These are phyloP conservation scores for Gossypium lobatum DNA, from an alignment of 441 rosid species.

Conservation along the genomic window DNA sequence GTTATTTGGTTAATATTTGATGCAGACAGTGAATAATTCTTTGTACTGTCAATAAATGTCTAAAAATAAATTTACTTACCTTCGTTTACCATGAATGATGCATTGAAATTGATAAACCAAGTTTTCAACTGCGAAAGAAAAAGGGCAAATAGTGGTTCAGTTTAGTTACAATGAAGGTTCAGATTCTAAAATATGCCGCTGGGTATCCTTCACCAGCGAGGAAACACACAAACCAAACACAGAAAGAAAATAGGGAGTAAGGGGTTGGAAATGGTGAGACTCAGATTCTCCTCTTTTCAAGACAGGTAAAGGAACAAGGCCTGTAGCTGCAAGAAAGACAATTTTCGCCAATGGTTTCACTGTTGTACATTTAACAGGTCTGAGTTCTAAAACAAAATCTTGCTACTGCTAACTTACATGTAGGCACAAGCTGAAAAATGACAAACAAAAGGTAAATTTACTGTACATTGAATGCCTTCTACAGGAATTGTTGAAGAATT, in stretches of 20 bases:
- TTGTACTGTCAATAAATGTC: too few species aligned
- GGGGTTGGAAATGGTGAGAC: conserved; percentile 25
- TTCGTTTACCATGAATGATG: too few species aligned
- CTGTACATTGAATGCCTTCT: neutral
- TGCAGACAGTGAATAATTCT: too few species aligned
- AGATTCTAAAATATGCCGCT: neutral
- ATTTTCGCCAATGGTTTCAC: conserved; percentile 24
- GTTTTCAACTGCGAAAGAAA: too few species aligned
- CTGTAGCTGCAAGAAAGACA: conserved; percentile 39
- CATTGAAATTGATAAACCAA: too few species aligned
- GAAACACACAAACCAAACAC: neutral
- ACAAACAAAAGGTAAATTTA: neutral
- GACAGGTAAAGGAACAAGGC: conserved; percentile 20
- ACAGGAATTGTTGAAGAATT: neutral
- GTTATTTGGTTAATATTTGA: too few species aligned
- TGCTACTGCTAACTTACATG: neutral
- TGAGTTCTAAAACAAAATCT: neutral
- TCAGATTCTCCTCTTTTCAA: conserved; percentile 63
- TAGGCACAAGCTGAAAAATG: neutral
- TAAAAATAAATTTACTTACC: too few species aligned
- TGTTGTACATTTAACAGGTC: neutral
- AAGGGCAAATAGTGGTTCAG: too few species aligned
- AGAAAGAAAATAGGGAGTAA: neutral
- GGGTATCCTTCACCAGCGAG: neutral
- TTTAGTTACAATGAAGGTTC: neutral